These are phyloP conservation scores for Eimeria nieschulzi DNA, from an alignment of 169 alveolate species.

Conservation along the genomic window DNA sequence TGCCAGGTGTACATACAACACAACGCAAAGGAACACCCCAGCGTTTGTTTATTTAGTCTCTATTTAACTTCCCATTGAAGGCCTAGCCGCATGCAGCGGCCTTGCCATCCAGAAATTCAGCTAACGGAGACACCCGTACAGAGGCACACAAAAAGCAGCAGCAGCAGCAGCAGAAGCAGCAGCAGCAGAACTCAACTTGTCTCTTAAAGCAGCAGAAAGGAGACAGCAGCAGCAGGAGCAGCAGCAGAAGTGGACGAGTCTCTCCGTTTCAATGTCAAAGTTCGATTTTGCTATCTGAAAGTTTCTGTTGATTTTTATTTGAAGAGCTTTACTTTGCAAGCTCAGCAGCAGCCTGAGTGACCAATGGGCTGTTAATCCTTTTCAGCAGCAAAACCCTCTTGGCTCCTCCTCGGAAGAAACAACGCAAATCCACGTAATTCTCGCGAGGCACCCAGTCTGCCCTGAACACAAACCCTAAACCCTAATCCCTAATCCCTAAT, in stretches of 20 bases:
- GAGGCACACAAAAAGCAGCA: neutral
- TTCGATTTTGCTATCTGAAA: neutral
- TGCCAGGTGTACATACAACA: neutral
- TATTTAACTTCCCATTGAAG: no score
- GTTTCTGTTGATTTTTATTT: neutral
- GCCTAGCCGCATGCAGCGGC: no score
- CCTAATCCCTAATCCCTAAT: neutral
- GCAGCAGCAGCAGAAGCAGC: neutral
- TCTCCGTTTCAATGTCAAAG: neutral
- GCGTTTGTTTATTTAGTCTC: neutral
- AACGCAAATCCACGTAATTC: neutral
- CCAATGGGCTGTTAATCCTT: constrained; percentile 33
- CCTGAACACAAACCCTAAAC: constrained; percentile 9
- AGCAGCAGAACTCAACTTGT: no score
- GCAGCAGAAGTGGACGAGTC: no score
- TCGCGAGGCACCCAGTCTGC: constrained; percentile 58
- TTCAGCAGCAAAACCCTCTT: constrained; percentile 28
- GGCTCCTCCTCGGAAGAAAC: constrained; percentile 18
- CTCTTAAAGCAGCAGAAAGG: no score
- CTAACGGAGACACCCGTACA: no score
- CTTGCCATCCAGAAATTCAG: no score
- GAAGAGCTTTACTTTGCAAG: constrained; percentile 17
- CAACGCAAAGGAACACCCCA: neutral
- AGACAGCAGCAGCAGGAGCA: no score
- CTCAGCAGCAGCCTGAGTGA: constrained; percentile 47